Conservation (phyloP, 805 yeast genomes). For the Isabelozyma gotoi region DNA sequence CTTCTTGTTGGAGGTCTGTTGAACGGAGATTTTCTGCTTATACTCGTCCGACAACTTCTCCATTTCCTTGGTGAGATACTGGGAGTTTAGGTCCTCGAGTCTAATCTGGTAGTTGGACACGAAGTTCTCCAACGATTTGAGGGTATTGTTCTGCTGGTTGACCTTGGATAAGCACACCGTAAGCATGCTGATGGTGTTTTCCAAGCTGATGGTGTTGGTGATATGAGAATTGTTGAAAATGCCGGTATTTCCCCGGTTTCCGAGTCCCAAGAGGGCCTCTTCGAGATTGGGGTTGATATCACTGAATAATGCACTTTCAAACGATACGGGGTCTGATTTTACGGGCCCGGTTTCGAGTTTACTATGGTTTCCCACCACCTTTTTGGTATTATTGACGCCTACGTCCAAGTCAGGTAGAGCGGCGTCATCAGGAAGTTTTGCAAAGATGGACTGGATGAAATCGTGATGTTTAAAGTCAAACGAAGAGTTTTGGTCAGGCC, state of each 20-base stretch:
- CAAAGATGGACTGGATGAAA: slow-evolving; percentile 32
- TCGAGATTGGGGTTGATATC: slow-evolving; percentile 53
- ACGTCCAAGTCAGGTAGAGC: neutral
- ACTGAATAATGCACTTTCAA: slow-evolving; percentile 63
- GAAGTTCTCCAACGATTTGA: slow-evolving; percentile 55
- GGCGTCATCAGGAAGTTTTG: slow-evolving; percentile 6
- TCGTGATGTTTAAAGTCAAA: slow-evolving; percentile 34
- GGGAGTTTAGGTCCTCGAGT: slow-evolving; percentile 23
- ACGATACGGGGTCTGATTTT: slow-evolving; percentile 20
- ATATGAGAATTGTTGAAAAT: slow-evolving; percentile 60
- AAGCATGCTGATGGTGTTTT: slow-evolving; percentile 53
- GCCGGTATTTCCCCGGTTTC: slow-evolving; percentile 51
- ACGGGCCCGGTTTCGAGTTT: neutral
- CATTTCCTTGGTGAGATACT: slow-evolving; percentile 20
- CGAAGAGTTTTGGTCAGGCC: slow-evolving; percentile 14
- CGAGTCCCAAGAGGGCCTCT: slow-evolving; percentile 49
- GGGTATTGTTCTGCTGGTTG: slow-evolving; percentile 56
- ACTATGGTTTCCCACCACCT: slow-evolving; percentile 3
- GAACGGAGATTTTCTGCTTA: neutral
- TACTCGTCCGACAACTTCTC: slow-evolving; percentile 2
- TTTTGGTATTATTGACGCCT: slow-evolving; percentile 5
- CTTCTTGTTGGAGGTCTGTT: neutral
- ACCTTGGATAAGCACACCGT: slow-evolving; percentile 56
- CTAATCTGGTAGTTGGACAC: slow-evolving; percentile 45
- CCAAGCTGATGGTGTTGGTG: slow-evolving; percentile 54